These are phyloP conservation scores for Chlamydomonas reinhardtii DNA, from an alignment of 163 green algal genomes.

Conservation along the genomic window DNA sequence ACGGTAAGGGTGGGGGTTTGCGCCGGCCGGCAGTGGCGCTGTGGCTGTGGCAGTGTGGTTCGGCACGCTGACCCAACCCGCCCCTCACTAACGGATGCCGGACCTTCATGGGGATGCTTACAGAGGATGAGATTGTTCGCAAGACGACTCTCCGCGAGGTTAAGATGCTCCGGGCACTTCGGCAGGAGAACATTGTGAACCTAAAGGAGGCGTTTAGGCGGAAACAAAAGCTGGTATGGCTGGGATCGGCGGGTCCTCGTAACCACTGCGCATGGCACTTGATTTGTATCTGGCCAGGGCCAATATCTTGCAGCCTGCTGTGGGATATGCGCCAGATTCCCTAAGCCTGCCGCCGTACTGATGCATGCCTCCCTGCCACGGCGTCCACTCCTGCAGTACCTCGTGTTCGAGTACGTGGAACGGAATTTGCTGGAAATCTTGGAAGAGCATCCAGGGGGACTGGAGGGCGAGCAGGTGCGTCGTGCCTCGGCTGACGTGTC, in stretches of 20 bases:
- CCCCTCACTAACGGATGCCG: too few relatives aligned
- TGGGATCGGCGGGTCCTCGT: too few relatives aligned
- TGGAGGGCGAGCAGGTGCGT: slow-evolving; percentile 70
- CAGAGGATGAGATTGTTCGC: slow-evolving; percentile 85
- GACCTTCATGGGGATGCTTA: background rate
- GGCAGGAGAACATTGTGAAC: slow-evolving; percentile 91
- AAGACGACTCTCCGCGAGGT: slow-evolving; percentile 93
- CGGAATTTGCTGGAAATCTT: slow-evolving; percentile 85
- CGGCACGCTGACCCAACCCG: too few relatives aligned
- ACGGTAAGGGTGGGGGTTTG: slow-evolving; percentile 60
- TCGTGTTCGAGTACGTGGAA: slow-evolving; percentile 93
- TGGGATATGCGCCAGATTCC: too few relatives aligned
- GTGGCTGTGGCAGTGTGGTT: too few relatives aligned
- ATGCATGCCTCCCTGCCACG: background rate
- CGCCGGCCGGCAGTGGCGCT: background rate
- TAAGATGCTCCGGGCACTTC: slow-evolving; percentile 85
- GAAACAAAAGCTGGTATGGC: slow-evolving; percentile 82
- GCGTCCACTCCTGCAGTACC: slow-evolving; percentile 66
- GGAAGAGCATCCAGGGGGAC: slow-evolving; percentile 79
- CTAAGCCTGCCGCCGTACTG: too few relatives aligned
- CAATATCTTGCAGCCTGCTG: too few relatives aligned
- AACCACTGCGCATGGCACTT: too few relatives aligned
- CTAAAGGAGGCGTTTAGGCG: slow-evolving; percentile 91
- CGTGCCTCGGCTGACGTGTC: too few relatives aligned
- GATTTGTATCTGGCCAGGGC: too few relatives aligned